phyloP scores from a whole-genome alignment of 225 moss, liverwort and hornwort species.

The Ulota crispa region DNA sequence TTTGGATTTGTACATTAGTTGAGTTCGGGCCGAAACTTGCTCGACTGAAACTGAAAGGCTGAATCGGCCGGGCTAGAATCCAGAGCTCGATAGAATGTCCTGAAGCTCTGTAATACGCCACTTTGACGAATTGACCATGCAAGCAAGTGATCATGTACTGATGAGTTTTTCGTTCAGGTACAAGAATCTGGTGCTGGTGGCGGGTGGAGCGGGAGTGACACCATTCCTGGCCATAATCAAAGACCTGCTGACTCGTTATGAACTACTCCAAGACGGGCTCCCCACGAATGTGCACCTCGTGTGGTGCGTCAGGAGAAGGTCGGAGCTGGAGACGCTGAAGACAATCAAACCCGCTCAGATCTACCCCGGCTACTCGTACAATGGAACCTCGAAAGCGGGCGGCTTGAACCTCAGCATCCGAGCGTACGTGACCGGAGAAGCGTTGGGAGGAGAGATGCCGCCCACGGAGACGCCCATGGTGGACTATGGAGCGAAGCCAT shows the following conservation, averaged over 20 bases:
- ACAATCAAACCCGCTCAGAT: constrained; percentile 27
- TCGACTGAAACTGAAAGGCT: not conserved
- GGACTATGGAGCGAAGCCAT: not conserved
- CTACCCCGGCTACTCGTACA: not conserved
- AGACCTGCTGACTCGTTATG: constrained; percentile 33
- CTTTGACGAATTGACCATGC: not conserved
- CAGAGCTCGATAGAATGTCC: not conserved
- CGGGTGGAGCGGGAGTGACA: constrained; percentile 33
- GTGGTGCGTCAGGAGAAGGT: constrained; percentile 29
- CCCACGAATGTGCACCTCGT: constrained; percentile 30
- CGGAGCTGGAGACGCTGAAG: constrained; percentile 29
- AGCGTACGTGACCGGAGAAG: constrained; percentile 34
- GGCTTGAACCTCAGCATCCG: constrained; percentile 26
- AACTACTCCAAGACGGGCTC: constrained; percentile 12
- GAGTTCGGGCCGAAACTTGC: too few relatives aligned
- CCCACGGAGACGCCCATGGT: not conserved
- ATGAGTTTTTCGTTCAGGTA: constrained; percentile 14
- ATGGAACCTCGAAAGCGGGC: not conserved
- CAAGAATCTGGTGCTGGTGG: constrained; percentile 30
- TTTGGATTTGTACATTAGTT: too few relatives aligned
- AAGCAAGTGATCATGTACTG: not conserved
- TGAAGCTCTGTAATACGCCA: too few relatives aligned
- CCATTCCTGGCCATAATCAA: constrained; percentile 32
- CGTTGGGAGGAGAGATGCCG: not conserved
- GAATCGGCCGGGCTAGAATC: not conserved